Evolutionary conservation across 345 rosid genomes (phyloP).

Genomic region (Heritiera littoralis): DNA sequence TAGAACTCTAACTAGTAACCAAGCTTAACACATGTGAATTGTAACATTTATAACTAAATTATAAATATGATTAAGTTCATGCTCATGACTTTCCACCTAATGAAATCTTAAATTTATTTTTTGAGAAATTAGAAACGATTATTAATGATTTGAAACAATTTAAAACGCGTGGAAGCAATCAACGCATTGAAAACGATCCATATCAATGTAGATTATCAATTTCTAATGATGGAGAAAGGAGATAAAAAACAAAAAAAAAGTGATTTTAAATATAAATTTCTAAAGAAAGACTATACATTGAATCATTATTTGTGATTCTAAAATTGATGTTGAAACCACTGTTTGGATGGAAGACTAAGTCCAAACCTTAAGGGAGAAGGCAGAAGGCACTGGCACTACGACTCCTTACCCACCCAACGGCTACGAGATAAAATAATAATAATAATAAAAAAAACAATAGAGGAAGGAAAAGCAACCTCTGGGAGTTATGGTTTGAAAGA

Average conservation of each 20-base stretch:
- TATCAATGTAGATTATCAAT: neutral
- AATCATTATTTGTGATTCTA: neutral
- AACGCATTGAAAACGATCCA: neutral
- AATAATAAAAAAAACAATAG: too few relatives aligned
- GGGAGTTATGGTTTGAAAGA: slow-evolving; percentile 17
- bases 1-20: neutral
- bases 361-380: neutral
- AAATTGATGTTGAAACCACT: neutral
- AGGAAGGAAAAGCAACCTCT: too few relatives aligned
- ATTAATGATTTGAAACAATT: slow-evolving; percentile 7
- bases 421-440: neutral
- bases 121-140: neutral
- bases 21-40: neutral
- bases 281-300: neutral
- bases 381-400: neutral
- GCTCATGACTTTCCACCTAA: slow-evolving; percentile 4
- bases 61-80: neutral
- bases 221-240: neutral
- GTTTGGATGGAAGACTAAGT: neutral
- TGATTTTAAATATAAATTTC: neutral
- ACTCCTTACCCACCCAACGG: slow-evolving; percentile 4
- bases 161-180: neutral
- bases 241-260: neutral
- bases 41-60: neutral
- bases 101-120: neutral